phyloP scores from a whole-genome alignment of 495 filamentous ascomycete species.

The Hypomontagnella submonticulosa region DNA sequence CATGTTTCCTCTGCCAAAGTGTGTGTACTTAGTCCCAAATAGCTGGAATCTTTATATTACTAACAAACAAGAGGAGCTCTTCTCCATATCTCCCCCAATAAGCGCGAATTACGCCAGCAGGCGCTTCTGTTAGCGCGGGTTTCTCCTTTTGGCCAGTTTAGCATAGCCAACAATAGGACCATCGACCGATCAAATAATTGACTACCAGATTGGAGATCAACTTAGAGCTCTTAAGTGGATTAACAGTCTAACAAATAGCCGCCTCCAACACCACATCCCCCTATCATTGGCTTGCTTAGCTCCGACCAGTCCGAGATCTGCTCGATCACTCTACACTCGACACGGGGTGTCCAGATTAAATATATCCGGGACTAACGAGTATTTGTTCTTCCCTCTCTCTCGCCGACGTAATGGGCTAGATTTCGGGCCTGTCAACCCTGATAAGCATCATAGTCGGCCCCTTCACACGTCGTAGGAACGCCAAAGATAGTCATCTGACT shows the following conservation, averaged over 20 bases:
- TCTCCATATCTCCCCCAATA: slow-evolving; percentile 26
- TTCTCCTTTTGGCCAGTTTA: slow-evolving; percentile 29
- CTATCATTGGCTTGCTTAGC: slow-evolving; percentile 15
- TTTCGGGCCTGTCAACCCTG: slow-evolving; percentile 1
- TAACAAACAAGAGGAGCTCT: slow-evolving; percentile 19
- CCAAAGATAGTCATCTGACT: slow-evolving; percentile 27
- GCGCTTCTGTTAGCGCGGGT: slow-evolving; percentile 38
- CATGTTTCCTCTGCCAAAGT: slow-evolving; percentile 16
- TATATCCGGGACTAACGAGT: slow-evolving; percentile 2
- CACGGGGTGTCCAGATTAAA: slow-evolving; percentile 14
- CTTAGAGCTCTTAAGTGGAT: slow-evolving; percentile 29
- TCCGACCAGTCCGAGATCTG: slow-evolving; percentile 28
- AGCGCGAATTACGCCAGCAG: slow-evolving; percentile 32
- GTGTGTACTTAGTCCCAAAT: background rate
- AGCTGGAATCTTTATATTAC: slow-evolving; percentile 5
- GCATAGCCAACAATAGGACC: slow-evolving; percentile 16
- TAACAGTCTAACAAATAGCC: slow-evolving; percentile 18
- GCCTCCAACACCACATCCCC: slow-evolving; percentile 5
- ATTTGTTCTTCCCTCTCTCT: slow-evolving; percentile 9
- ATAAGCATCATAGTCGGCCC: slow-evolving; percentile 29
- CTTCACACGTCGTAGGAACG: slow-evolving; percentile 21
- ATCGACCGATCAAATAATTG: slow-evolving; percentile 13
- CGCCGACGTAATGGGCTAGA: slow-evolving; percentile 12
- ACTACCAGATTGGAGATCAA: slow-evolving; percentile 1
- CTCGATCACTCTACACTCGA: slow-evolving; percentile 1